Evolutionary conservation across 2,329 filamentous ascomycete genomes (phyloP).

Genomic region (Pseudogymnoascus sp.): DNA sequence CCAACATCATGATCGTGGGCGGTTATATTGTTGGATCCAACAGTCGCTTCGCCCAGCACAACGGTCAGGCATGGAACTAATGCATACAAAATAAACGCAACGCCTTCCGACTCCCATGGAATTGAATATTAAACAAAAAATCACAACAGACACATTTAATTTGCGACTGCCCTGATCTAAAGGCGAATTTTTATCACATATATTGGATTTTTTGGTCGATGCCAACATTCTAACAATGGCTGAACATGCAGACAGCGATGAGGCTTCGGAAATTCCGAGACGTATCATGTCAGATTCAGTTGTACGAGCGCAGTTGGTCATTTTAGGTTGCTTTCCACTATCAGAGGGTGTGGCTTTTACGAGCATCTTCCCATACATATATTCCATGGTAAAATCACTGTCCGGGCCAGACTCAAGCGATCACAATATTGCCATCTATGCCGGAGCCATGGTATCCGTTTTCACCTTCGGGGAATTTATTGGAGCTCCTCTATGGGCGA

Average conservation of each 20-base stretch:
- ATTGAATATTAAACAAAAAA: neutral
- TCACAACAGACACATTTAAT: neutral
- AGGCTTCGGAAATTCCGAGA: neutral
- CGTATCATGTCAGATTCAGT: neutral
- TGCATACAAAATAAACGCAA: neutral
- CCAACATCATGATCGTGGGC: neutral
- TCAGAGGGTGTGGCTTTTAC: conserved; percentile 93
- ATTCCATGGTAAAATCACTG: conserved; percentile 90
- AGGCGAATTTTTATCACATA: neutral
- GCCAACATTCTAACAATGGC: neutral
- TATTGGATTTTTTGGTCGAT: neutral
- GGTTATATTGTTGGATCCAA: neutral
- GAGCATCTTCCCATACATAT: conserved; percentile 95
- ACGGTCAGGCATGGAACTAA: neutral
- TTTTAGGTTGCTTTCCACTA: conserved; percentile 9
- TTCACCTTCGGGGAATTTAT: conserved; percentile 91
- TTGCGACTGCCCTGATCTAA: neutral
- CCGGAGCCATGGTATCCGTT: conserved; percentile 85
- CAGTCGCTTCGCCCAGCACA: neutral
- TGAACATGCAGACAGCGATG: neutral
- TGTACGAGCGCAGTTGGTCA: neutral
- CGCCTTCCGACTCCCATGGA: neutral
- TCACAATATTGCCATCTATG: conserved; percentile 76
- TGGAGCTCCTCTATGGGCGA: conserved; percentile 82
- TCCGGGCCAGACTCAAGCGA: conserved; percentile 64